Evolutionary conservation across 2,329 filamentous ascomycete genomes (phyloP).

Genomic region (Pestalotiopsis sp.): DNA sequence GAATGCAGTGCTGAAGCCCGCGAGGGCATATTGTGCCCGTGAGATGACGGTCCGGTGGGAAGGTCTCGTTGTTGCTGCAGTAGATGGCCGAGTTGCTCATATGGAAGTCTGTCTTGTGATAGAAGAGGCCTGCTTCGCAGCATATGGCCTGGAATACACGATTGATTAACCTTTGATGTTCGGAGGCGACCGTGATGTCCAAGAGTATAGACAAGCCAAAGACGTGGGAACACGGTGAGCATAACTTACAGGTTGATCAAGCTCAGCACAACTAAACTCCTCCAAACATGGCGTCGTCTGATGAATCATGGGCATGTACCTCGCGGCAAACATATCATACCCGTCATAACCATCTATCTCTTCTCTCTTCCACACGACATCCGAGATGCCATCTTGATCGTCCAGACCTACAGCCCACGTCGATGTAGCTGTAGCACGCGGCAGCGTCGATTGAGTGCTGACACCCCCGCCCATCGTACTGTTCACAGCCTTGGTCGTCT

Average conservation of each 20-base stretch:
- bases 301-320: neutral
- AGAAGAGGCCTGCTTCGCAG: conserved; percentile 21
- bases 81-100: conserved; percentile 24
- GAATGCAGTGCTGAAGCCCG: conserved; percentile 16
- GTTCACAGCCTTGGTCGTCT: conserved; percentile 15
- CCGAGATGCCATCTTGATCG: neutral
- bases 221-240: no score
- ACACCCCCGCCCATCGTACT: neutral
- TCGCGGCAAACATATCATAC: conserved; percentile 16
- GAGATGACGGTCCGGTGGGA: conserved; percentile 10
- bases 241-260: conserved; percentile 17
- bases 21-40: conserved; percentile 16
- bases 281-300: neutral
- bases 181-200: neutral
- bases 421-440: neutral
- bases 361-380: neutral
- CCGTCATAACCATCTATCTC: neutral
- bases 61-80: conserved; percentile 19
- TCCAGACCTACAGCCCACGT: neutral
- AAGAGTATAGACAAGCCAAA: neutral
- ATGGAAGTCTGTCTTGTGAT: conserved; percentile 17
- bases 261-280: conserved; percentile 17
- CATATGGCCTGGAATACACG: conserved; percentile 21
- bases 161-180: neutral
- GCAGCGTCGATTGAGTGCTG: neutral